phyloP scores from a whole-genome alignment of 768 basidiomycete species.

The Serendipita sp. region DNA sequence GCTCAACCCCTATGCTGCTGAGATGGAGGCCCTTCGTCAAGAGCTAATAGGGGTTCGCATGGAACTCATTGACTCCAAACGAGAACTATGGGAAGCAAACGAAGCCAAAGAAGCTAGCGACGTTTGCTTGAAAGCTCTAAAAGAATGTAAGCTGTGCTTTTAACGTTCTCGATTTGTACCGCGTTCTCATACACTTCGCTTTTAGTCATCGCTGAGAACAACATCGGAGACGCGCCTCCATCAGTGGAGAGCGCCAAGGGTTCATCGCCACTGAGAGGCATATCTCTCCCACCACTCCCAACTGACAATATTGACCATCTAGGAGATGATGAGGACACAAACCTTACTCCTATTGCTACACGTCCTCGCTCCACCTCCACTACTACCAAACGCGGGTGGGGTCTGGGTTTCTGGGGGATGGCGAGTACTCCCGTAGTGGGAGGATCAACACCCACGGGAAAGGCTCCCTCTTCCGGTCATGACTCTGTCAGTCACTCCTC shows the following conservation, averaged over 20 bases:
- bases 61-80: slow-evolving; percentile 45
- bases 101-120: slow-evolving; percentile 84
- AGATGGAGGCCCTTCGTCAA: slow-evolving; percentile 41
- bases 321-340: not conserved
- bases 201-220: slow-evolving; percentile 48
- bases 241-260: not conserved
- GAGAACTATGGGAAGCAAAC: slow-evolving; percentile 56
- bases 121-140: slow-evolving; percentile 61
- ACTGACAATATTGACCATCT: slow-evolving; percentile 9
- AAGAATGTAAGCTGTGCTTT: slow-evolving; percentile 30
- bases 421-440: slow-evolving; percentile 2
- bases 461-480: slow-evolving; percentile 1
- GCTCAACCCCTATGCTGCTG: slow-evolving; percentile 17
- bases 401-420: slow-evolving; percentile 9
- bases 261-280: slow-evolving; percentile 1
- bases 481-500: not conserved
- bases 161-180: slow-evolving; percentile 10
- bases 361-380: not conserved
- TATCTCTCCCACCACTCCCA: slow-evolving; percentile 15
- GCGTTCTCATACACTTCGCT: slow-evolving; percentile 4
- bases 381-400: slow-evolving; percentile 8
- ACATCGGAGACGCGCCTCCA: slow-evolving; percentile 29
- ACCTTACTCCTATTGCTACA: slow-evolving; percentile 5
- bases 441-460: not conserved
- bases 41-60: slow-evolving; percentile 41